Evolutionary conservation across 257 asterid genomes (phyloP), one percentile per base, ranked within the genome.

Genomic region (Scutellaria baicalensis): DNA sequence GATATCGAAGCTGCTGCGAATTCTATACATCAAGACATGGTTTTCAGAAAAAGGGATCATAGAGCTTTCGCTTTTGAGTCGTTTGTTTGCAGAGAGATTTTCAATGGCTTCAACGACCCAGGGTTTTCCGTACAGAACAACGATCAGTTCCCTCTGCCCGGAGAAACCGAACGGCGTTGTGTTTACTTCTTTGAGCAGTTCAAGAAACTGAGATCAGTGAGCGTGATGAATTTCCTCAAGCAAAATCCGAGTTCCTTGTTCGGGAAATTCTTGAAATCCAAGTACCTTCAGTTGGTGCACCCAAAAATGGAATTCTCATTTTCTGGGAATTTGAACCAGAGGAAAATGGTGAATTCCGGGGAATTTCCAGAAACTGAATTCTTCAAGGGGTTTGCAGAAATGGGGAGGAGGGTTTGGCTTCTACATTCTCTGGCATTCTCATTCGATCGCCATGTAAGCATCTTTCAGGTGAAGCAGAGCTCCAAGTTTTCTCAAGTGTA

Each of bases 231-330:
- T 45, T 85, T 78, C 54, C 83, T 89, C 14, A 86, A 84, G 70
- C 86, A 81, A 2, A 84, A 83, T 23, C 88, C 94, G 0, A 70
- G 64, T 68, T 91, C 96, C 14, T 33, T 63, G 9, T 80, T 91
- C 1, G 95, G 89, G 39, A 91, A 81, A 27, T 89, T 93, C 66
- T 67, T 89, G 87, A 91, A 86, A 44, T 79, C 83, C 0, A 93
- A 86, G 80, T 93, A 93, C 63, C 89, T 93, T 10, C 84, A 79
- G 6, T 11, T 93, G 82, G 85, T 93, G 62, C 97, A 93, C 60
- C 99, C 97, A 12, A 89, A 91, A 75, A 91, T 94, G 99, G 99
- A 94, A 42, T 86, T 84, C 50, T 94, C 97, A 6, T 86, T 94
- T 40, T 85, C 84, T 47, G 97, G 99, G 47, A 91, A 88, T 62